Percentiles rank a stretch among this genome's conserved stretches.
Evolutionary conservation across 2,329 filamentous ascomycete genomes (phyloP).

Genomic region (Rutstroemia sp.): DNA sequence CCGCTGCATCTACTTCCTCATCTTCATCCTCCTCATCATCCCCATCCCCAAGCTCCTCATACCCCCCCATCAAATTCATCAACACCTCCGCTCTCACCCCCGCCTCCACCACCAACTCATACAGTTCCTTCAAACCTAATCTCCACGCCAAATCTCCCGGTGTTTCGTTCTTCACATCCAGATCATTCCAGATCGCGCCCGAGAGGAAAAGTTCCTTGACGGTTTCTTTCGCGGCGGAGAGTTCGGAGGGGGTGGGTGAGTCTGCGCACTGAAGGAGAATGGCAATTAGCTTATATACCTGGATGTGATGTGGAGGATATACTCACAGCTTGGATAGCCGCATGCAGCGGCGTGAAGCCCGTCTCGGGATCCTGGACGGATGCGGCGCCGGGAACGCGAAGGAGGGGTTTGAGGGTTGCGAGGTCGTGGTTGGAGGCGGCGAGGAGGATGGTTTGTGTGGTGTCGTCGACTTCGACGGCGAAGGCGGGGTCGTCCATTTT

Average conservation of each 20-base stretch:
- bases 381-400: constrained; percentile 41
- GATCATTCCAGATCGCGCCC: constrained; percentile 96
- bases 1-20: constrained; percentile 25
- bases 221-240: constrained; percentile 58
- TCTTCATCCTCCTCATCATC: constrained; percentile 38
- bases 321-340: constrained; percentile 73
- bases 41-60: constrained; percentile 58
- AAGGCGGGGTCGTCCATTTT: constrained; percentile 27
- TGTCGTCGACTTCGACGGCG: constrained; percentile 16
- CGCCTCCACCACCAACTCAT: constrained; percentile 78
- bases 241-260: constrained; percentile 17
- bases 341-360: constrained; percentile 81
- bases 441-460: constrained; percentile 53
- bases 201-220: constrained; percentile 73
- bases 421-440: constrained; percentile 54
- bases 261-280: neutral
- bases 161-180: constrained; percentile 80
- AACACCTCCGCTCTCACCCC: constrained; percentile 87
- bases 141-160: constrained; percentile 77
- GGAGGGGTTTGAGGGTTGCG: constrained; percentile 25
- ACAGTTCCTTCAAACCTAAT: constrained; percentile 62
- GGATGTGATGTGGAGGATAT: neutral
- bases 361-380: constrained; percentile 80
- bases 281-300: neutral
- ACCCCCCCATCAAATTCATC: constrained; percentile 73